phyloP scores from a whole-genome alignment of 2,329 filamentous ascomycete species.

The Cordyceps farinosa region DNA sequence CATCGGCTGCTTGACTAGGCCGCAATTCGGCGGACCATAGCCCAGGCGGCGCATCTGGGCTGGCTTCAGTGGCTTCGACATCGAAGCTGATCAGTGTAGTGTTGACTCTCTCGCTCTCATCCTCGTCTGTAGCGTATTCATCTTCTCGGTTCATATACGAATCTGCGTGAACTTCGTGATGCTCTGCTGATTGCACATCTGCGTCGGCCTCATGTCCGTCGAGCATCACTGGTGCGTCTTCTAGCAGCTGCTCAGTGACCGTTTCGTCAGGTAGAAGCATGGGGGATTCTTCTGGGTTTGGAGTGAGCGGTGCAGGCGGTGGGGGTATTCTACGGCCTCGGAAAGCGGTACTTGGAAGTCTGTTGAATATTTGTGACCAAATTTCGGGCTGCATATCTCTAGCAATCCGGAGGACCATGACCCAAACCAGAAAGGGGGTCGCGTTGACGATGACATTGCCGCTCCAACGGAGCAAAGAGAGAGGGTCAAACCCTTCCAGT shows the following conservation, averaged over 20 bases:
- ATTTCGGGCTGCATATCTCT: slow-evolving; percentile 35
- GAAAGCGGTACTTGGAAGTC: slow-evolving; percentile 39
- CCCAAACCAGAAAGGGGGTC: slow-evolving; percentile 47
- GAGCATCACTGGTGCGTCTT: slow-evolving; percentile 19
- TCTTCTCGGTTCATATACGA: slow-evolving; percentile 36
- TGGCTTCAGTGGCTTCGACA: slow-evolving; percentile 54
- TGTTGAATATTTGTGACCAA: slow-evolving; percentile 37
- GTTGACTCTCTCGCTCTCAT: slow-evolving; percentile 52
- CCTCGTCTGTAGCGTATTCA: slow-evolving; percentile 54
- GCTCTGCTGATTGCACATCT: slow-evolving; percentile 21
- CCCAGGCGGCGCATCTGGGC: slow-evolving; percentile 45
- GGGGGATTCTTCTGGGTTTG: slow-evolving; percentile 17
- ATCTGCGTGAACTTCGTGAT: neutral
- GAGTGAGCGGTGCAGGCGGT: slow-evolving; percentile 22
- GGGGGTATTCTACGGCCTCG: slow-evolving; percentile 24
- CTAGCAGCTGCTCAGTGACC: slow-evolving; percentile 22
- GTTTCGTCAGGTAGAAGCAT: slow-evolving; percentile 21
- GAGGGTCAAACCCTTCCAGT: slow-evolving; percentile 34
- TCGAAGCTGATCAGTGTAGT: slow-evolving; percentile 60
- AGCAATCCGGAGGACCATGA: slow-evolving; percentile 39
- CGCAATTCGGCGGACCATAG: slow-evolving; percentile 58
- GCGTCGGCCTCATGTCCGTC: slow-evolving; percentile 26
- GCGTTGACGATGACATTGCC: slow-evolving; percentile 40
- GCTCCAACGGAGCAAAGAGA: slow-evolving; percentile 42
- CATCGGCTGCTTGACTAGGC: slow-evolving; percentile 41